phyloP scores from a whole-genome alignment of 495 filamentous ascomycete species.

The Zalerion maritima region DNA sequence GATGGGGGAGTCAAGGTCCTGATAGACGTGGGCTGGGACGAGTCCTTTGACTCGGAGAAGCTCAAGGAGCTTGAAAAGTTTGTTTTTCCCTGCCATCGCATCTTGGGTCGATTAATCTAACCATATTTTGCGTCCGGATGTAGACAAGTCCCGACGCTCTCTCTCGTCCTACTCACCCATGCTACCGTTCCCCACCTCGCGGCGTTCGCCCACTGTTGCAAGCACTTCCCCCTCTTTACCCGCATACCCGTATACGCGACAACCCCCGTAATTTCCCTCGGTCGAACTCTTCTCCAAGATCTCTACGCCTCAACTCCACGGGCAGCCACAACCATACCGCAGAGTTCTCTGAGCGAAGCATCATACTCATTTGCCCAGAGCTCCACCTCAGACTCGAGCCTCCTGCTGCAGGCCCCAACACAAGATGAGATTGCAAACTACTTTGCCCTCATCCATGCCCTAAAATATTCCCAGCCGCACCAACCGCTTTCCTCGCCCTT shows the following conservation, averaged over 20 bases:
- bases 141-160: constrained; percentile 80
- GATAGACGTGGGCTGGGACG: constrained; percentile 92
- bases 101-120: constrained; percentile 5
- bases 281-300: constrained; percentile 80
- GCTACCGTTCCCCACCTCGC: constrained; percentile 81
- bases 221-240: constrained; percentile 80
- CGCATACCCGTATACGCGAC: constrained; percentile 96
- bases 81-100: constrained; percentile 11
- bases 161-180: constrained; percentile 88
- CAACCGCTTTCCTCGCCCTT: constrained; percentile 74
- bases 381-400: constrained; percentile 24
- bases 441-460: constrained; percentile 79
- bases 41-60: constrained; percentile 65
- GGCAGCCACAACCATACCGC: constrained; percentile 62
- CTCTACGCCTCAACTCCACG: constrained; percentile 81
- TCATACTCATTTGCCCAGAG: constrained; percentile 41
- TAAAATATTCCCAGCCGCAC: constrained; percentile 95
- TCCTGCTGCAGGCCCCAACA: constrained; percentile 69
- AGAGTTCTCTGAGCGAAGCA: constrained; percentile 53
- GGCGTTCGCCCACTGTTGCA: constrained; percentile 93
- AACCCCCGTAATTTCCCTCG: constrained; percentile 79
- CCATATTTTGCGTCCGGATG: constrained; percentile 2
- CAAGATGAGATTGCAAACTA: constrained; percentile 80
- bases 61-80: constrained; percentile 82
- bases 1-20: constrained; percentile 93